These are phyloP conservation scores for Pelargonium fulgidum DNA, from an alignment of 441 rosid species.

Conservation along the genomic window DNA sequence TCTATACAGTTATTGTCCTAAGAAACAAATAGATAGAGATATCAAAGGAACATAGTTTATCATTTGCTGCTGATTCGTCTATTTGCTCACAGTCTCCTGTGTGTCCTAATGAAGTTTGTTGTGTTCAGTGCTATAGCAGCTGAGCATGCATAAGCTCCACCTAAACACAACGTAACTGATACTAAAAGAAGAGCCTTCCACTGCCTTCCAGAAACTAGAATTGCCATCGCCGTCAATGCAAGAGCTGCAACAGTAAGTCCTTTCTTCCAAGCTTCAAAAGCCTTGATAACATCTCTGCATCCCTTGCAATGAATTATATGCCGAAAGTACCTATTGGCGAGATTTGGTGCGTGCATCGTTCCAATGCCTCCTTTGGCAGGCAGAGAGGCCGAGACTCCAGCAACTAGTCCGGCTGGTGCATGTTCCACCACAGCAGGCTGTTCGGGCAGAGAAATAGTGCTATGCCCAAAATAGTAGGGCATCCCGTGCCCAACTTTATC, in stretches of 20 bases:
- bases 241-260: conserved; percentile 41
- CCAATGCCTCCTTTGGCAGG: conserved; percentile 83
- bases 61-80: background rate
- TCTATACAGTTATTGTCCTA: too few relatives aligned
- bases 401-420: conserved; percentile 79
- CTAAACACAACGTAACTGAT: conserved; percentile 48
- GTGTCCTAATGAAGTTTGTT: conserved; percentile 74
- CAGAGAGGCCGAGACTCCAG: conserved; percentile 56
- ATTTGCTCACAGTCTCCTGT: conserved; percentile 53
- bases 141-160: conserved; percentile 54
- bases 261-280: conserved; percentile 56
- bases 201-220: conserved; percentile 56
- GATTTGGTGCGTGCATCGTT: conserved; percentile 67
- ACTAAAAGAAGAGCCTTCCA: conserved; percentile 53
- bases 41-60: background rate
- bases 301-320: conserved; percentile 80
- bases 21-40: too few relatives aligned
- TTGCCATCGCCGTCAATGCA: conserved; percentile 47
- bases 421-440: conserved; percentile 76
- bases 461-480: conserved; percentile 94
- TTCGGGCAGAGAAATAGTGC: conserved; percentile 58
- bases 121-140: conserved; percentile 59
- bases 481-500: conserved; percentile 93
- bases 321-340: conserved; percentile 65
- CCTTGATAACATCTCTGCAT: conserved; percentile 51